These are phyloP conservation scores for Forsythia viridissima DNA, from an alignment of 257 asterid species.

Conservation along the genomic window DNA sequence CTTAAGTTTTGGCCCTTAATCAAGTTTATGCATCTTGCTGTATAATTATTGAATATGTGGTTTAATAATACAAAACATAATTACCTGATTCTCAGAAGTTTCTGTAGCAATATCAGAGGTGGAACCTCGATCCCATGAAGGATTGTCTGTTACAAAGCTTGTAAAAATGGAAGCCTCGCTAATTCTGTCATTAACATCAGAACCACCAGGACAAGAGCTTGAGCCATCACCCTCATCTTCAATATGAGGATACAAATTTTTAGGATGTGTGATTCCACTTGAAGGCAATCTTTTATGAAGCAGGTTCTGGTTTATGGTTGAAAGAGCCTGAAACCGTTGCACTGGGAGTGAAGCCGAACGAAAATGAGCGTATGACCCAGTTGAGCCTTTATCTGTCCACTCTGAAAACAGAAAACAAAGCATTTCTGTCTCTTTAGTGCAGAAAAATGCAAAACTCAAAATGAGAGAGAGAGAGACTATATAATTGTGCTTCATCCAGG, in stretches of 20 bases:
- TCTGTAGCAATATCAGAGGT: slow-evolving; percentile 33
- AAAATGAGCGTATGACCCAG: slow-evolving; percentile 36
- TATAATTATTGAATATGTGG: background rate
- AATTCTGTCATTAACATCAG: slow-evolving; percentile 22
- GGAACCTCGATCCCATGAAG: slow-evolving; percentile 37
- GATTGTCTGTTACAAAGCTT: slow-evolving; percentile 37
- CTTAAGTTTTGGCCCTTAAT: background rate
- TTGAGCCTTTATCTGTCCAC: slow-evolving; percentile 56
- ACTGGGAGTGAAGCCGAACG: slow-evolving; percentile 61
- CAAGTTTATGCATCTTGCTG: background rate
- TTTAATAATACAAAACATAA: too few species aligned
- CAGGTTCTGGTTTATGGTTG: slow-evolving; percentile 55
- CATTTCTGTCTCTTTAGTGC: slow-evolving; percentile 8
- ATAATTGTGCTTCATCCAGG: background rate
- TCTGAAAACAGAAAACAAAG: slow-evolving; percentile 39
- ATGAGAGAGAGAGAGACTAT: background rate
- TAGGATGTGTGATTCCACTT: slow-evolving; percentile 25
- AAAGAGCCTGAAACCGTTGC: slow-evolving; percentile 72
- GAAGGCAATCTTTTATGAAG: slow-evolving; percentile 48
- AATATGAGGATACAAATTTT: slow-evolving; percentile 22
- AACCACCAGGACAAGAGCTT: slow-evolving; percentile 21
- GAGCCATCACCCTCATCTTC: slow-evolving; percentile 28
- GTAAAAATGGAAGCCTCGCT: slow-evolving; percentile 40
- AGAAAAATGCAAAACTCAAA: background rate
- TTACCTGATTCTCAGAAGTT: slow-evolving; percentile 53